Evolutionary conservation across 1,139 yeast species (phyloP), one percentile per base, ranked within the genome.

Genomic region (Kurtzmaniella quercitrusa): DNA sequence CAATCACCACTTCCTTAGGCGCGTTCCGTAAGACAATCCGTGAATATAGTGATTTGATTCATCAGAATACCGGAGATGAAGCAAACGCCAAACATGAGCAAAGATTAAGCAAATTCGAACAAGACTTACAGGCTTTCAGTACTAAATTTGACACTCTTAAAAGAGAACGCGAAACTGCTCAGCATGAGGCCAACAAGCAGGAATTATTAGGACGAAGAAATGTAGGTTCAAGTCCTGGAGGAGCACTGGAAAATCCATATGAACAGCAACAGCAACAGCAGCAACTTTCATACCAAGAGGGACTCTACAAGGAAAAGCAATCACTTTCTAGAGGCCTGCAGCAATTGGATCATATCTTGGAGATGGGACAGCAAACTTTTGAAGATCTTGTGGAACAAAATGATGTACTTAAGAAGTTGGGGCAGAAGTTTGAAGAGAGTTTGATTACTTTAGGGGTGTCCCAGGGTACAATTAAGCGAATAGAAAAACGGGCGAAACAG

Each of bases 321-420:
- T 75, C 85, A 8, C 69, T 93, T 45, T 74, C 77, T 23, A 70
- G 88, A 46, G 90, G 96, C 0, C 82, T 86, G 29, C 82, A 81
- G 46, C 96, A 88, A 58, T 67, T 93, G 50, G 98, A 93, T 59
- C 90, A 87, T 51, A 89, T 93, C 41, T 65, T 93, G 43, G 97
- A 88, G 57, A 85, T 89, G 82, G 98, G 97, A 1, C 81, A 85
- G 48, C 78, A 79, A 45, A 90, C 96, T 1, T 77, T 90, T 52
- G 95, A 87, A 43, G 96, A 91, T 57, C 72, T 93, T 25, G 85
- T 87, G 25, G 91, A 85, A 44, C 98, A 93, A 59, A 86, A 88
- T 59, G 85, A 84, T 54, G 73, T 82, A 21, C 73, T 93, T 47
- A 70, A 77, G 49, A 72, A 70, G 46, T 73, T 93, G 33, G 90